Base-by-base conservation (phyloP, 2,329 filamentous ascomycete genomes). In the Didymella segeticola region DNA sequence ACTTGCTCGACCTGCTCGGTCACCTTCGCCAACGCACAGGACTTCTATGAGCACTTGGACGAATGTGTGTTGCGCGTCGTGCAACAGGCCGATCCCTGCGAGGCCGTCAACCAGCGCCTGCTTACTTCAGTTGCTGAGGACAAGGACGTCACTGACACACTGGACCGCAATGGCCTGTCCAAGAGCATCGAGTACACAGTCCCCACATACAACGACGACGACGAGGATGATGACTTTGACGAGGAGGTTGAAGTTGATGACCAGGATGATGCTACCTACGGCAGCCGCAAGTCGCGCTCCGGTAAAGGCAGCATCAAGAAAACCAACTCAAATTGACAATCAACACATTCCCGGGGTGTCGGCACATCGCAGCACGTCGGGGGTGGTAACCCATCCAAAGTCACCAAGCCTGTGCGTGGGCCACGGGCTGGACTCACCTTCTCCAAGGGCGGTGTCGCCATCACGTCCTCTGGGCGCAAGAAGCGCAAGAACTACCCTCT, bases 31-130 rank as follows among this genome's bases (percentile, higher is more conserved):
- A 93, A 89, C 56, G 91, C 93, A 2, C 93, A 98, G 75, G 93
- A 97, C 70, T 97, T 97, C 78, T 97, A 98, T 74, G 93, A 98
- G 78, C 93, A 98, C 80, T 80, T 97, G 62, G 93, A 88, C 67
- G 85, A 87, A 74, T 88, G 85, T 69, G 85, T 87, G 11, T 75
- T 88, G 55, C 83, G 84, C 26, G 83, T 87, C 19, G 85, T 88
- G 23, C 75, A 77, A 52, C 74, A 77, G 58, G 69, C 73, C 25
- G 75, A 77, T 36, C 75, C 75, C 12, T 69, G 72, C 49, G 75
- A 77, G 61, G 75, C 72, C 39, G 76, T 77, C 68, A 77, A 77
- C 61, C 72, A 77, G 53, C 72, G 75, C 50, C 69, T 76, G 38
- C 64, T 77, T 12, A 72, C 71, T 3, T 74, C 73, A 1, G 71